phyloP scores from a whole-genome alignment of 768 basidiomycete species.

The Naematelia encephala region DNA sequence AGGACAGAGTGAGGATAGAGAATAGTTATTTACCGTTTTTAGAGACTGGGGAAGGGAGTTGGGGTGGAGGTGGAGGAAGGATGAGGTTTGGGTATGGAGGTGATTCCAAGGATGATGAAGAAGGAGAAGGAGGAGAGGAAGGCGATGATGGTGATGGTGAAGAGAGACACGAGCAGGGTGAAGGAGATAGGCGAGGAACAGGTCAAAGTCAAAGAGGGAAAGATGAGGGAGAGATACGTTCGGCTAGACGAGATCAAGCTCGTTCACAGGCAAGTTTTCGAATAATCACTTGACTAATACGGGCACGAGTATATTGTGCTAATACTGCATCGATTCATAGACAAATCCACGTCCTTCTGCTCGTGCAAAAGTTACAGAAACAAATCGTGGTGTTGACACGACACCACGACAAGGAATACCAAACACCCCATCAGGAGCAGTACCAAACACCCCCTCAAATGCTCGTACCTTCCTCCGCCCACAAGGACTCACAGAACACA shows the following conservation, averaged over 20 bases:
- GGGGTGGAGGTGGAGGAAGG: background rate
- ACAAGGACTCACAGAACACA: background rate
- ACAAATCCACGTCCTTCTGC: too few species aligned
- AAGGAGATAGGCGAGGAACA: background rate
- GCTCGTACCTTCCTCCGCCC: background rate
- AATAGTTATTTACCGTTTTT: background rate
- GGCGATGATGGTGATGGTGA: background rate
- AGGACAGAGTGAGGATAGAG: background rate
- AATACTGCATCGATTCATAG: too few species aligned
- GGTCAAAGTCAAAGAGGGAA: constrained; percentile 2
- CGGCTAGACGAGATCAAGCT: background rate
- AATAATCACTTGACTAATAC: too few species aligned
- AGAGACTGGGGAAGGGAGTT: background rate
- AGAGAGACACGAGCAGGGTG: too few species aligned
- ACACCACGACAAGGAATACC: too few species aligned
- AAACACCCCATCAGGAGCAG: background rate
- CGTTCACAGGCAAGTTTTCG: too few species aligned
- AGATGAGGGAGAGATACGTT: background rate
- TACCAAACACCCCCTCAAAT: background rate
- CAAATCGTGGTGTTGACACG: too few species aligned
- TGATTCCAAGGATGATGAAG: background rate
- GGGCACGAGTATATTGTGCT: too few species aligned
- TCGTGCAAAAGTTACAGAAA: too few species aligned
- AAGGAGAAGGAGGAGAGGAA: background rate
- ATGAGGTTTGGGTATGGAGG: background rate